Conservation (phyloP, 192 early-diverging fungal genomes). For the Umbelopsis vinacea region DNA sequence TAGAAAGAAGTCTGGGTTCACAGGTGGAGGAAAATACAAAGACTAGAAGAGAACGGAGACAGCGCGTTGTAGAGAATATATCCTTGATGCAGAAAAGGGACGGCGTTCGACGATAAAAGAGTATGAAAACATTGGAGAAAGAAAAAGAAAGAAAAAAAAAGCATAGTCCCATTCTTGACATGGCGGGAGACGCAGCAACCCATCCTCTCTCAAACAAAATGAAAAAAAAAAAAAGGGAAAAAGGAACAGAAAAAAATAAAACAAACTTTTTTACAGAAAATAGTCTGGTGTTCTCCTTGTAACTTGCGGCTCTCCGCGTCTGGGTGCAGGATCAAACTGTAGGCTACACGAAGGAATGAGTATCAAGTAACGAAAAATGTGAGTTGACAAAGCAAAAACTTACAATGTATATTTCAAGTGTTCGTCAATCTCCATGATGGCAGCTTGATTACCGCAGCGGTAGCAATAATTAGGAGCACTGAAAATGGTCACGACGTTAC, state of each 20-base stretch:
- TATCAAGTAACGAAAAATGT: neutral
- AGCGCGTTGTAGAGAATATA: conserved; percentile 18
- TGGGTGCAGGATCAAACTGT: conserved; percentile 98
- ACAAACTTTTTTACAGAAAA: conserved; percentile 77
- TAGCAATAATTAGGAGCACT: conserved; percentile 99
- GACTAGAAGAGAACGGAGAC: conserved; percentile 4
- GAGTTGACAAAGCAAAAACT: conserved; percentile 27
- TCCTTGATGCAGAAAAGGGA: conserved; percentile 19
- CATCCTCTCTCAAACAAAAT: conserved; percentile 7
- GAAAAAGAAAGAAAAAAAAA: neutral
- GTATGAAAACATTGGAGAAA: conserved; percentile 14
- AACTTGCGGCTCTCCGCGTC: conserved; percentile 97
- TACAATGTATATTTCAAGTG: conserved; percentile 99
- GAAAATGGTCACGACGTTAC: conserved; percentile 99
- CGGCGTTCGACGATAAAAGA: conserved; percentile 23
- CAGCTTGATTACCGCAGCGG: conserved; percentile 99
- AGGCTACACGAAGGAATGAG: conserved; percentile 49
- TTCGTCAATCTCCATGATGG: conserved; percentile 99
- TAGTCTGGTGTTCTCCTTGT: conserved; percentile 98
- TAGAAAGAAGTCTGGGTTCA: conserved; percentile 11
- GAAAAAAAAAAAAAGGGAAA: conserved; percentile 2
- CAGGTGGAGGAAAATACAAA: conserved; percentile 20
- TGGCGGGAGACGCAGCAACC: conserved; percentile 22
- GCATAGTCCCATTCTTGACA: conserved; percentile 4
- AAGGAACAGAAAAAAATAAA: conserved; percentile 16